Percentiles rank a stretch among this genome's conserved stretches.
Evolutionary conservation across 1,284 basidiomycete genomes (phyloP).

Genomic region (Pulchroboletus neoregius): DNA sequence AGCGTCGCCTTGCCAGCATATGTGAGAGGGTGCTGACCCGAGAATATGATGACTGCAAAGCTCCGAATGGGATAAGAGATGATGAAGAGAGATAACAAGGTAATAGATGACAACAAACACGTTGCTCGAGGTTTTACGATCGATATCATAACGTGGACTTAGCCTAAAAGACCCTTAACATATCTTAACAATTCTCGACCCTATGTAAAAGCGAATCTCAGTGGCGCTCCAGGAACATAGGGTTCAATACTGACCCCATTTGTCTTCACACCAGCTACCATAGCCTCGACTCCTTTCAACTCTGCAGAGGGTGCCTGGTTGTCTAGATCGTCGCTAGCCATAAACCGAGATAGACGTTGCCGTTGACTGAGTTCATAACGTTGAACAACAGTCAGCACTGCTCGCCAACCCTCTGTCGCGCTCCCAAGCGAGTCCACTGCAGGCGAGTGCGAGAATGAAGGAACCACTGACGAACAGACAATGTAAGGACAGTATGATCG

Average conservation of each 20-base stretch:
- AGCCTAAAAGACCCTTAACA: slow-evolving; percentile 64
- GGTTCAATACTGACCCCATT: slow-evolving; percentile 52
- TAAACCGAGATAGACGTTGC: slow-evolving; percentile 42
- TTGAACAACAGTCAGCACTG: slow-evolving; percentile 59
- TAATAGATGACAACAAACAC: neutral
- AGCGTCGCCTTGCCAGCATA: too few species aligned
- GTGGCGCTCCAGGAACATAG: neutral
- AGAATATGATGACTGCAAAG: neutral
- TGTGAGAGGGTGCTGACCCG: neutral
- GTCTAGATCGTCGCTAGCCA: slow-evolving; percentile 9
- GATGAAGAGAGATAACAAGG: neutral
- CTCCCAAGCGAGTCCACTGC: slow-evolving; percentile 21
- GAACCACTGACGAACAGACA: slow-evolving; percentile 62
- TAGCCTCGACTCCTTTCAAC: slow-evolving; percentile 58
- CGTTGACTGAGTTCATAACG: slow-evolving; percentile 60
- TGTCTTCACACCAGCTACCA: slow-evolving; percentile 69
- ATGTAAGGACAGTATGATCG: slow-evolving; percentile 78
- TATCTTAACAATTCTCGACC: slow-evolving; percentile 70
- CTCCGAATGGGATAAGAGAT: neutral
- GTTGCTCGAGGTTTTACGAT: slow-evolving; percentile 1
- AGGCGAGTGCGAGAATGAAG: slow-evolving; percentile 46
- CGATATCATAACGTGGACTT: slow-evolving; percentile 12
- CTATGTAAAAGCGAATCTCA: slow-evolving; percentile 35
- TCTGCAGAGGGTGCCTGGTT: slow-evolving; percentile 19
- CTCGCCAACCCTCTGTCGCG: slow-evolving; percentile 73